Percentiles rank a stretch among this genome's conserved stretches.
Evolutionary conservation across 345 rosid species (phyloP).

Genomic region (Aquilaria yunnanensis): DNA sequence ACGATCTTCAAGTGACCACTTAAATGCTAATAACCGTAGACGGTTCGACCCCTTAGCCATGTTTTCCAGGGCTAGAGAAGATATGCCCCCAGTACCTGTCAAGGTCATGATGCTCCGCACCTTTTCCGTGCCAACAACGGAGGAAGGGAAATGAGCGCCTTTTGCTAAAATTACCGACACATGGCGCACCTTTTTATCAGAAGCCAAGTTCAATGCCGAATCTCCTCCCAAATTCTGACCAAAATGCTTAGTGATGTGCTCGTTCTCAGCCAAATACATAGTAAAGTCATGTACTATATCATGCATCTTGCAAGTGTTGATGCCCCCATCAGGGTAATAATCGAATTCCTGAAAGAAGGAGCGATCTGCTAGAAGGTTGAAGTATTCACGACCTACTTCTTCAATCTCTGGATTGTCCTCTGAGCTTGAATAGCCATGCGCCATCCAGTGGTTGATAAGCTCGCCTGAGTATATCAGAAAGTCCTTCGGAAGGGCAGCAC

Average conservation of each 20-base stretch:
- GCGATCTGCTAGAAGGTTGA: not conserved
- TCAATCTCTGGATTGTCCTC: not conserved
- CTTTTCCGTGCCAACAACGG: not conserved
- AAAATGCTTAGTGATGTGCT: not conserved
- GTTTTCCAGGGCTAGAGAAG: too few species aligned
- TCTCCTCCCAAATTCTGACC: not conserved
- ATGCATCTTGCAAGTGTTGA: not conserved
- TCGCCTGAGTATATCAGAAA: not conserved
- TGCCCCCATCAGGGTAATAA: not conserved
- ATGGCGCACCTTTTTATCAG: not conserved
- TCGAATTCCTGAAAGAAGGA: conserved; percentile 1
- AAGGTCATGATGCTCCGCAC: not conserved
- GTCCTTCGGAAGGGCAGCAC: conserved; percentile 5
- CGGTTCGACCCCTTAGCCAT: too few species aligned
- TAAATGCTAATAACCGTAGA: too few species aligned
- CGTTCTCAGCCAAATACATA: not conserved
- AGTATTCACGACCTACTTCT: not conserved
- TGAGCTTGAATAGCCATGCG: not conserved
- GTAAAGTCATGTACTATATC: conserved; percentile 2
- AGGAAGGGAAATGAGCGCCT: not conserved
- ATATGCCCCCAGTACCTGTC: too few species aligned
- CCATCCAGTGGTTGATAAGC: not conserved
- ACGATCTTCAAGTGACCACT: too few species aligned
- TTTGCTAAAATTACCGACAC: too few species aligned
- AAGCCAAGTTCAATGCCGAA: not conserved